Base-by-base conservation (phyloP, 768 basidiomycete genomes). In the Postia placenta region DNA sequence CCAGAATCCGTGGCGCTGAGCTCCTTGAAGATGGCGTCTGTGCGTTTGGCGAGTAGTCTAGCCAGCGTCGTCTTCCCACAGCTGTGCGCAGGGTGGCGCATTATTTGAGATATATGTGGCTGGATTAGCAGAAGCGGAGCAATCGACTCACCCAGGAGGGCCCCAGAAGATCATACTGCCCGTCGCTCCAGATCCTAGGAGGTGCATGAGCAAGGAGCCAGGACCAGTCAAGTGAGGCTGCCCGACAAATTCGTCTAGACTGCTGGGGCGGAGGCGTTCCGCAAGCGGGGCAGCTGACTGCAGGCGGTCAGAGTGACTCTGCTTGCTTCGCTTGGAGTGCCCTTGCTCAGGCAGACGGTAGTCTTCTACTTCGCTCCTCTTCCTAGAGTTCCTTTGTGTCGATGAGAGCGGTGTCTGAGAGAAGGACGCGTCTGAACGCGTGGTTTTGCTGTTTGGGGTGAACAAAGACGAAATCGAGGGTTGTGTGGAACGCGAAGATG, bases 61-160 rank as follows among this genome's bases (percentile, higher is more conserved):
- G 87, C 87, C 25, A 92, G 66, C 0, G 87, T 90, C 1, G 85
- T 89, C 65, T 86, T 87, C 17, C 85, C 84, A 54, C 79, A 83
- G 25, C 81, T 83, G 14, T n/a, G n/a, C n/a, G n/a, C n/a, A n/a
- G n/a, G n/a, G n/a, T n/a, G n/a, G n/a, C n/a, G n/a, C n/a, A n/a
- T n/a, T n/a, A n/a, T n/a, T n/a, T n/a, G n/a, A n/a, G n/a, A n/a
- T n/a, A n/a, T n/a, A n/a, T n/a, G n/a, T n/a, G n/a, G n/a, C n/a
- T n/a, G n/a, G 23, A 45, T 11, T 19, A 39, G 22, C 12, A 27
- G 27, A 36, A 7, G 12, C 9, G 17, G 6, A 28, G 25, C 36
- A 6, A 11, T 17, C 17, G 7, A 26, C 40, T 12, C 12, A 78
- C 81, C 85, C 86, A 1, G 85, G 85, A 14, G 85, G 85, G 1